phyloP scores from a whole-genome alignment of 306 rosid species.

The Quercus dentata region DNA sequence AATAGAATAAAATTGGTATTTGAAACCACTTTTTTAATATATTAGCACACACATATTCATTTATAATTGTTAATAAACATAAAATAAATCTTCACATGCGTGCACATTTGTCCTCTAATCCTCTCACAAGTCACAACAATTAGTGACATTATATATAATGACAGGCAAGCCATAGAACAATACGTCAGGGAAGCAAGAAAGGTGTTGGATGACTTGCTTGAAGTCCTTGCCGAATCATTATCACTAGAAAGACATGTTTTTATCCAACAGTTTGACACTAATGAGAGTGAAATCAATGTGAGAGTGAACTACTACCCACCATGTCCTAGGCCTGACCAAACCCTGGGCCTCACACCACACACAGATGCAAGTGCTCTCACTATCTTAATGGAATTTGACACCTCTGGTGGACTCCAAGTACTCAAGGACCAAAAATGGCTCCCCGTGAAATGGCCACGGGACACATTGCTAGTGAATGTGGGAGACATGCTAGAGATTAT shows the following conservation, averaged over 20 bases:
- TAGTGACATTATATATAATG: background rate
- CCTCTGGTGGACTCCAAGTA: slow-evolving; percentile 10
- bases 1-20: too few relatives aligned
- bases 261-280: background rate
- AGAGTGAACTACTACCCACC: slow-evolving; percentile 21
- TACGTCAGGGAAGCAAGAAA: slow-evolving; percentile 14
- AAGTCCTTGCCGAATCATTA: slow-evolving; percentile 2
- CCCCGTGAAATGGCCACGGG: slow-evolving; percentile 9
- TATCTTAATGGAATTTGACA: slow-evolving; percentile 1
- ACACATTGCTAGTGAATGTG: slow-evolving; percentile 7
- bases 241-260: background rate
- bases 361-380: slow-evolving; percentile 11
- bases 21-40: too few relatives aligned
- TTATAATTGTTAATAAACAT: too few relatives aligned
- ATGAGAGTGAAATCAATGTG: slow-evolving; percentile 9
- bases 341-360: slow-evolving; percentile 10
- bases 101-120: background rate
- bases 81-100: too few relatives aligned
- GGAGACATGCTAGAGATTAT: slow-evolving; percentile 10
- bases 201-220: slow-evolving; percentile 5
- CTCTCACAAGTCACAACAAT: background rate
- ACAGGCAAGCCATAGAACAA: slow-evolving; percentile 6
- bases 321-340: slow-evolving; percentile 16
- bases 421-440: background rate
- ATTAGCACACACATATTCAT: too few relatives aligned